A percentile compares a stretch with the other conserved stretches of the same genome.
These are phyloP conservation scores for Tremellales sp. DNA, from an alignment of 1,284 basidiomycete genomes.

Conservation along the genomic window DNA sequence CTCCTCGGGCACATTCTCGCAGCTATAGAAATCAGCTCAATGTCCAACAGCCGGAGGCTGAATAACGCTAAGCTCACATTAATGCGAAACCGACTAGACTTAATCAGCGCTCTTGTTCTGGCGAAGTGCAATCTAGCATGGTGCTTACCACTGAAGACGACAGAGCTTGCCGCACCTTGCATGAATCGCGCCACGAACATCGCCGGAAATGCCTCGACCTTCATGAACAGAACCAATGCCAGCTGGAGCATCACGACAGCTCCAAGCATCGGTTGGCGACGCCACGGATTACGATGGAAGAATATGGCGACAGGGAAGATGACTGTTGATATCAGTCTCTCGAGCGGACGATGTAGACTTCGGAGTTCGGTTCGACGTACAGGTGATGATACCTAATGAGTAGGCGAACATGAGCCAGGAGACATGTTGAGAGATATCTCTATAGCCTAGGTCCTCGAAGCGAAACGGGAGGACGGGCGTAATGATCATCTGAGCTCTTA, in stretches of 20 bases:
- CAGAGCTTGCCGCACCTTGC: constrained; percentile 67
- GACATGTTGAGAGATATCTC: constrained; percentile 32
- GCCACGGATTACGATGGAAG: constrained; percentile 57
- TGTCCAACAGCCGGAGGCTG: background rate
- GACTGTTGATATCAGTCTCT: constrained; percentile 45
- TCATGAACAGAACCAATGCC: constrained; percentile 68
- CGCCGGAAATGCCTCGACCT: constrained; percentile 63
- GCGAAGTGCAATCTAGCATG: constrained; percentile 26
- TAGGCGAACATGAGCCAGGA: constrained; percentile 43
- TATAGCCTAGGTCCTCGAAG: constrained; percentile 27
- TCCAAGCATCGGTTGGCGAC: constrained; percentile 59
- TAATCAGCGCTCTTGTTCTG: background rate
- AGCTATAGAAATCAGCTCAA: constrained; percentile 48
- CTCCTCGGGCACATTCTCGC: constrained; percentile 62
- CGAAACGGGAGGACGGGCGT: constrained; percentile 66
- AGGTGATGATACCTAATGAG: constrained; percentile 33
- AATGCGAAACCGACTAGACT: constrained; percentile 19
- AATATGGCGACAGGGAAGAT: constrained; percentile 66
- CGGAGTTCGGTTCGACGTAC: constrained; percentile 5
- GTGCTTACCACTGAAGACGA: constrained; percentile 72
- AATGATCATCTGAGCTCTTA: constrained; percentile 28
- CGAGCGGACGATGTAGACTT: background rate
- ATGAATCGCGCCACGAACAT: constrained; percentile 68
- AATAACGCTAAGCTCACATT: constrained; percentile 10
- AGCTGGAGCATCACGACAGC: constrained; percentile 42